Evolutionary conservation across 495 filamentous ascomycete genomes (phyloP).

Genomic region (Talaromyces adpressus): DNA sequence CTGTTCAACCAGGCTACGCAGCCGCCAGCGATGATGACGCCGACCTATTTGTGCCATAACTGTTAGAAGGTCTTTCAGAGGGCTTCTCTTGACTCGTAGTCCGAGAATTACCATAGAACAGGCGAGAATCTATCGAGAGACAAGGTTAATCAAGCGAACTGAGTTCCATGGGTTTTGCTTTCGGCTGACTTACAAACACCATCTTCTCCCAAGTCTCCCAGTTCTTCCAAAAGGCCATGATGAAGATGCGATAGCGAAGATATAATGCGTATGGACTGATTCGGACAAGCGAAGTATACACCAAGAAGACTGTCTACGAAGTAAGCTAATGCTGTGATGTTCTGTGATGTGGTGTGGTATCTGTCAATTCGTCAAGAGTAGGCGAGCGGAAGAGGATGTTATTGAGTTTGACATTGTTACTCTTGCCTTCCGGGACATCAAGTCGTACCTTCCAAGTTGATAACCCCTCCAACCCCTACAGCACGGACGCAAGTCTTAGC

Average conservation of each 20-base stretch:
- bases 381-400: background rate
- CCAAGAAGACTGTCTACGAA: background rate
- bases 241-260: background rate
- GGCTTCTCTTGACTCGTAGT: background rate
- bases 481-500: background rate
- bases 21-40: slow-evolving; percentile 39
- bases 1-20: slow-evolving; percentile 50
- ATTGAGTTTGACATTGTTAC: background rate
- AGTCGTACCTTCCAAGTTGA: background rate
- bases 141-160: background rate
- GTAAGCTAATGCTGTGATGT: background rate
- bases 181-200: slow-evolving; percentile 64
- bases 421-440: background rate
- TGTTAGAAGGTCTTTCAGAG: slow-evolving; percentile 23
- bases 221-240: slow-evolving; percentile 58
- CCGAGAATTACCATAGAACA: slow-evolving; percentile 35
- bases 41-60: slow-evolving; percentile 23
- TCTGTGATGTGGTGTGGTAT: background rate
- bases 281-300: background rate
- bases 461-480: background rate
- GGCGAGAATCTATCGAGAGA: slow-evolving; percentile 29
- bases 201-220: slow-evolving; percentile 91
- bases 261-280: background rate
- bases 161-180: background rate
- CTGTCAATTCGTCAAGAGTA: background rate